These are phyloP conservation scores for Pseudonitzschia pungens DNA, from an alignment of 108 stramenopile species.

Conservation along the genomic window DNA sequence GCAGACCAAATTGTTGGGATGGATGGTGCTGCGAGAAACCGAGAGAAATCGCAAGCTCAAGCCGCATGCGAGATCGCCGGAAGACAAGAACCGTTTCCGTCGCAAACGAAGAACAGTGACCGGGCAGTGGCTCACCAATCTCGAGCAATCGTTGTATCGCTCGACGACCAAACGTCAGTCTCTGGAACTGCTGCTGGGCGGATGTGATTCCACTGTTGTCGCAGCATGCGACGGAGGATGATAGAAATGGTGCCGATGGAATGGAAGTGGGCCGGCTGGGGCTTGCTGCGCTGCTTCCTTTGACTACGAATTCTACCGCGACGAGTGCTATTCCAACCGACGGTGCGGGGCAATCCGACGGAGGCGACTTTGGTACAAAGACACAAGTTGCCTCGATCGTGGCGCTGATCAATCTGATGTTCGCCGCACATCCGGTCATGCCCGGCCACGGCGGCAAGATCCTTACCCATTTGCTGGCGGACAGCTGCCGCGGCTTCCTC, in stretches of 20 bases:
- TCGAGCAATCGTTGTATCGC: not conserved
- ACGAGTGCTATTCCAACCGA: too few relatives aligned
- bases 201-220: conserved; percentile 59
- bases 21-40: not conserved
- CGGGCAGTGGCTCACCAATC: not conserved
- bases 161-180: not conserved
- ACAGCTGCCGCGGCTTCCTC: conserved; percentile 33
- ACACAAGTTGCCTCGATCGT: conserved; percentile 40
- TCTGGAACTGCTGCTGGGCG: conserved; percentile 44
- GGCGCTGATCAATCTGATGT: conserved; percentile 53
- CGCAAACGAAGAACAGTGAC: conserved; percentile 8
- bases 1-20: not conserved
- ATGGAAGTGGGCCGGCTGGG: conserved; percentile 65
- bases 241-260: conserved; percentile 36
- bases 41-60: not conserved
- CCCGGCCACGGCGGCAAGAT: conserved; percentile 64
- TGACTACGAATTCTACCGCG: conserved; percentile 14
- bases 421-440: conserved; percentile 66
- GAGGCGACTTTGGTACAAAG: not conserved
- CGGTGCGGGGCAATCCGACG: not conserved
- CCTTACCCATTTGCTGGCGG: conserved; percentile 46
- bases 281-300: conserved; percentile 57
- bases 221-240: conserved; percentile 27
- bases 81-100: not conserved
- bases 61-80: not conserved